A percentile compares a stretch with the other conserved stretches of the same genome.
These are phyloP conservation scores for Dillenia turbinata DNA, from an alignment of 164 flowering plant genomes.

Conservation along the genomic window DNA sequence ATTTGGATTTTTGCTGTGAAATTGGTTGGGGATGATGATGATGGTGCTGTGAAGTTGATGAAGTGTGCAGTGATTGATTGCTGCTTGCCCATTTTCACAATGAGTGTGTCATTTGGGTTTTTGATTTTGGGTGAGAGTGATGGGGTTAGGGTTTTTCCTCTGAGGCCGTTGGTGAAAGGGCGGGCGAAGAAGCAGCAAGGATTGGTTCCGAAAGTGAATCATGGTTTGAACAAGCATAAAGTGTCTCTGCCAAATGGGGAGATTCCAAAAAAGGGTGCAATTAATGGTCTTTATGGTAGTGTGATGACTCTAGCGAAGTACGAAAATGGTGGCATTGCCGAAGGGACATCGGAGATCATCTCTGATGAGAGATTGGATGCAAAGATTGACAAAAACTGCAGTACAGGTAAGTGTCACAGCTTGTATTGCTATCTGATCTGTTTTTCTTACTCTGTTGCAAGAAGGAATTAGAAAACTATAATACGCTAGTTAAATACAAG, in stretches of 20 bases:
- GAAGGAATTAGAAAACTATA: too few relatives aligned
- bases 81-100: slow-evolving; percentile 41
- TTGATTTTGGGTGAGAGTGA: slow-evolving; percentile 73
- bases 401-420: slow-evolving; percentile 32
- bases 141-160: slow-evolving; percentile 73
- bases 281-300: slow-evolving; percentile 12
- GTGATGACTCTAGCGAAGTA: slow-evolving; percentile 4
- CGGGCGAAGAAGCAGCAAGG: slow-evolving; percentile 19
- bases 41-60: slow-evolving; percentile 46
- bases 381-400: slow-evolving; percentile 22
- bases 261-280: slow-evolving; percentile 12
- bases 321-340: slow-evolving; percentile 5
- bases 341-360: slow-evolving; percentile 13
- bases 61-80: slow-evolving; percentile 80
- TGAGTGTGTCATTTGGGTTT: slow-evolving; percentile 44
- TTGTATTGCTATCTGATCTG: too few relatives aligned
- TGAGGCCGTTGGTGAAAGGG: slow-evolving; percentile 66
- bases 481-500: too few relatives aligned
- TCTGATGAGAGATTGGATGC: slow-evolving; percentile 18
- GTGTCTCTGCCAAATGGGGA: slow-evolving; percentile 35
- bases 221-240: slow-evolving; percentile 5
- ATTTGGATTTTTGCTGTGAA: slow-evolving; percentile 67
- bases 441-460: too few relatives aligned
- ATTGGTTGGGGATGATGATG: slow-evolving; percentile 28
- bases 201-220: background rate